Percentiles rank a stretch among this genome's conserved stretches.
Conservation (phyloP, 257 asterid genomes). For the Orobanche coerulescens region DNA sequence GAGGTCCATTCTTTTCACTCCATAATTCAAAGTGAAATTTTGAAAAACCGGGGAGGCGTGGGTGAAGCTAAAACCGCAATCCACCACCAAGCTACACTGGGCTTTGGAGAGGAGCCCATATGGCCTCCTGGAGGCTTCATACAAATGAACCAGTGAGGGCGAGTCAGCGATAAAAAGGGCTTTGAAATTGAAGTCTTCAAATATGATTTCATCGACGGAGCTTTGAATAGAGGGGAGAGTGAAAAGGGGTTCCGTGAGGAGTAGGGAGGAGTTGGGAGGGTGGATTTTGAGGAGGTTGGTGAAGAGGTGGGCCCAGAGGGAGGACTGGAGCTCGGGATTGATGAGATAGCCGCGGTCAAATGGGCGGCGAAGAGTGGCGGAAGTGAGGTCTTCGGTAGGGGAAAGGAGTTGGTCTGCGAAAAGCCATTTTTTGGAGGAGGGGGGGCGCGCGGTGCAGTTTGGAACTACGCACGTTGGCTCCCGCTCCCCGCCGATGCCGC, state of each 20-base stretch:
- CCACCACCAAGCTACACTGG: conserved; percentile 89
- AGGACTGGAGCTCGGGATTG: conserved; percentile 86
- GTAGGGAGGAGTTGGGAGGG: conserved; percentile 59
- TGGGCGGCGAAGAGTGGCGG: conserved; percentile 96
- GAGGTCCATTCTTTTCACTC: conserved; percentile 78
- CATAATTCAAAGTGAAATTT: conserved; percentile 75
- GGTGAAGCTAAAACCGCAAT: conserved; percentile 83
- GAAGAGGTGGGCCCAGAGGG: conserved; percentile 78
- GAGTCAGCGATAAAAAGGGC: conserved; percentile 67
- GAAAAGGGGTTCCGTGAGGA: conserved; percentile 87
- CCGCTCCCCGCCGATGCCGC: conserved; percentile 85
- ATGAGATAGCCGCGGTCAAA: conserved; percentile 85
- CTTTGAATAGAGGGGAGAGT: conserved; percentile 72
- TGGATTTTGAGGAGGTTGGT: conserved; percentile 52
- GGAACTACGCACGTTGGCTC: conserved; percentile 79
- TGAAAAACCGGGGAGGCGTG: conserved; percentile 94
- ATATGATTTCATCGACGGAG: conserved; percentile 64
- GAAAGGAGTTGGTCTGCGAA: conserved; percentile 77
- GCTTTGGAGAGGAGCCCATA: conserved; percentile 62
- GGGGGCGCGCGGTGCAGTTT: conserved; percentile 78
- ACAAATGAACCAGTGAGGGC: conserved; percentile 78
- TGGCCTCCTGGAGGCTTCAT: conserved; percentile 81
- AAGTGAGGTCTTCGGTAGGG: conserved; percentile 79
- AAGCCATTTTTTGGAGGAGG: conserved; percentile 83
- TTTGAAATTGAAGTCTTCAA: conserved; percentile 76